Evolutionary conservation across 2,329 filamentous ascomycete species (phyloP), one percentile per base, ranked within the genome.

Genomic region (Fusarium chlamydosporum): DNA sequence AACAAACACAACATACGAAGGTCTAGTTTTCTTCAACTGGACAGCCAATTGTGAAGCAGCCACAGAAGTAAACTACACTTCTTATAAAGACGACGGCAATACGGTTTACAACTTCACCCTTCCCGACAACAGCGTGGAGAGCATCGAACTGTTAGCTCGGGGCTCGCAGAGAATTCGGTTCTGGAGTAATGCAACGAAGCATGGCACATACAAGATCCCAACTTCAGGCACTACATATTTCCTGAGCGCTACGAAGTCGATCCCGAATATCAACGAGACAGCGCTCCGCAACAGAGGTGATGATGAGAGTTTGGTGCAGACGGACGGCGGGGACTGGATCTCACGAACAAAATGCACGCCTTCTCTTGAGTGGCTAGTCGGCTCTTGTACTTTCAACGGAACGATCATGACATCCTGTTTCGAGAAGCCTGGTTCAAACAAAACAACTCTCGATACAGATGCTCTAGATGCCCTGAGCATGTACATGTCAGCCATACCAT

Each of bases 401-500:
- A 68, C 69, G 1, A 38, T 67, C 13, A 72, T 72, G 69, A 54
- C 66, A 16, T 59, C 57, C 1, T 72, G 69, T 12, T 26, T 34
- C 0, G 37, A 54, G 2, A 48, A 33, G 0, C 38, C 63, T 3
- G 29, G 42, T 6, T 48, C 47, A 2, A 70, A 72, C 7, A 51
- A 48, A 6, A 65, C 69, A 13, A 59, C 63, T 0, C 56, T 72
- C 1, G 69, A 72, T 6, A 72, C 56, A 1, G 35, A 62, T 2
- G 69, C 69, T 0, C 27, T 72, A 0, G 54, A 70, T n/a, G 47
- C 69, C 0, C 16, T 72, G 3, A 37, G 31, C 0, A 23, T 70
- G 3, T 72, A 72, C 51, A 72, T 72, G 69, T 68, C 69, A 2
- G 69, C 69, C 1, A 72, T 72, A n/a, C 69, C 69, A 3, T 72